Conservation (phyloP, 805 yeast genomes). For the Candida qinlingensis region DNA sequence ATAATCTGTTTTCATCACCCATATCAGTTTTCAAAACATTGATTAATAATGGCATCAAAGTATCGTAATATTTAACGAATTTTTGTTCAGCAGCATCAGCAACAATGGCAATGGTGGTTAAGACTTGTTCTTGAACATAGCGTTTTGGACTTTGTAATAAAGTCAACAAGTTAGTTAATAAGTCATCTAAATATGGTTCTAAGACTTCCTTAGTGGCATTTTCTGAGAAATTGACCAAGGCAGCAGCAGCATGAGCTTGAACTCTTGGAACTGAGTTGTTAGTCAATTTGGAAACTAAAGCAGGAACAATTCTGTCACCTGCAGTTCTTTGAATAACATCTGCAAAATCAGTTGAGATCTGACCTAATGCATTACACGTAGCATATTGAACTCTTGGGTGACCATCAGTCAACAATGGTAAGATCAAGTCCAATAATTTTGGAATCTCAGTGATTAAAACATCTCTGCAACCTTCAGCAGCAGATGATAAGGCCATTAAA, state of each 20-base stretch:
- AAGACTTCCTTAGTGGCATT: conserved; percentile 81
- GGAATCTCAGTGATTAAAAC: conserved; percentile 79
- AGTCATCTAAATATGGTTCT: conserved; percentile 87
- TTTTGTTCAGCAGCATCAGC: conserved; percentile 93
- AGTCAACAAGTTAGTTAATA: conserved; percentile 67
- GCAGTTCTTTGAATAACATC: conserved; percentile 78
- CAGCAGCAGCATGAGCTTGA: conserved; percentile 98
- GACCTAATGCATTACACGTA: conserved; percentile 95
- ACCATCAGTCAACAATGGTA: conserved; percentile 78
- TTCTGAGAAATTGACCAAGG: conserved; percentile 91
- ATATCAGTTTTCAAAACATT: conserved; percentile 74
- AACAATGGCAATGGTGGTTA: conserved; percentile 93
- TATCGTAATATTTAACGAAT: conserved; percentile 87
- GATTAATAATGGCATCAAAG: conserved; percentile 84
- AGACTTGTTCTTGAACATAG: conserved; percentile 94
- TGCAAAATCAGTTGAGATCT: conserved; percentile 94
- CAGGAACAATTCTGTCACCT: conserved; percentile 78
- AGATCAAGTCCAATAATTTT: conserved; percentile 72
- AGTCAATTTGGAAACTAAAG: conserved; percentile 75
- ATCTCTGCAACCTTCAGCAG: conserved; percentile 96
- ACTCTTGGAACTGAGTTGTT: conserved; percentile 79
- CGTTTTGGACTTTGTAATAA: conserved; percentile 80
- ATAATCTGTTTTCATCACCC: conserved; percentile 69
- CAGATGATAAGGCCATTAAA: conserved; percentile 91
- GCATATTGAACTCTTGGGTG: conserved; percentile 97